Conservation (phyloP, 371 early-diverging fungal genomes). For the Mucor ambiguus region DNA sequence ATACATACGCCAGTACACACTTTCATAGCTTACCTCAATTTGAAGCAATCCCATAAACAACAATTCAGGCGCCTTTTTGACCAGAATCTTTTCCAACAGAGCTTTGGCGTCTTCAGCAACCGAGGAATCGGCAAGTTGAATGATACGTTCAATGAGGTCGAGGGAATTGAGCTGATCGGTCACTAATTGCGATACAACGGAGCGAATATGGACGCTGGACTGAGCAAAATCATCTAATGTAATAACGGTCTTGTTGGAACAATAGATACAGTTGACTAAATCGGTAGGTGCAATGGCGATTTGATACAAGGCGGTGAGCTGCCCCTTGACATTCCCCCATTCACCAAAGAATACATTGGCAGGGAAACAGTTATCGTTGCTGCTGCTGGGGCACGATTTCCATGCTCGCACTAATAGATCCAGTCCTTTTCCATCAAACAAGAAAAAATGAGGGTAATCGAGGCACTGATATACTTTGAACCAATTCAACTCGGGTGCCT, state of each 20-base stretch:
- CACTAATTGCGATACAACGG: conserved; percentile 55
- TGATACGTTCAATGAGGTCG: conserved; percentile 74
- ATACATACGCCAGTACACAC: not conserved
- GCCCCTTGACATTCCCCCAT: conserved; percentile 77
- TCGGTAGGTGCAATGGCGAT: conserved; percentile 62
- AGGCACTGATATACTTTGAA: conserved; percentile 60
- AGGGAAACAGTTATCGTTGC: conserved; percentile 60
- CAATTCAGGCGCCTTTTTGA: conserved; percentile 75
- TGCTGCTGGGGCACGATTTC: conserved; percentile 31
- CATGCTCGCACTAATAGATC: conserved; percentile 68
- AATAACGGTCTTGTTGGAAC: conserved; percentile 55
- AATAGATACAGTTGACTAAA: conserved; percentile 51
- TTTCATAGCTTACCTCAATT: conserved; percentile 43
- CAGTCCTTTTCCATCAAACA: conserved; percentile 67
- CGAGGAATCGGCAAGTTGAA: conserved; percentile 64
- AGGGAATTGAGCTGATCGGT: conserved; percentile 74
- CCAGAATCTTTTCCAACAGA: conserved; percentile 62
- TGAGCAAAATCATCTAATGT: conserved; percentile 56
- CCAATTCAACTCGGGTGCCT: conserved; percentile 70
- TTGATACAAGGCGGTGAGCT: conserved; percentile 73
- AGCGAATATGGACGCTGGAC: conserved; percentile 48
- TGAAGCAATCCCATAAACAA: conserved; percentile 78
- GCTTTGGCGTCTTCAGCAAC: conserved; percentile 67
- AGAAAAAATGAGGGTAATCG: conserved; percentile 72
- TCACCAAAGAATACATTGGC: conserved; percentile 70